Evolutionary conservation across 805 yeast species (phyloP), one percentile per base, ranked within the genome.

Genomic region (Scheffersomyces coipomensis): DNA sequence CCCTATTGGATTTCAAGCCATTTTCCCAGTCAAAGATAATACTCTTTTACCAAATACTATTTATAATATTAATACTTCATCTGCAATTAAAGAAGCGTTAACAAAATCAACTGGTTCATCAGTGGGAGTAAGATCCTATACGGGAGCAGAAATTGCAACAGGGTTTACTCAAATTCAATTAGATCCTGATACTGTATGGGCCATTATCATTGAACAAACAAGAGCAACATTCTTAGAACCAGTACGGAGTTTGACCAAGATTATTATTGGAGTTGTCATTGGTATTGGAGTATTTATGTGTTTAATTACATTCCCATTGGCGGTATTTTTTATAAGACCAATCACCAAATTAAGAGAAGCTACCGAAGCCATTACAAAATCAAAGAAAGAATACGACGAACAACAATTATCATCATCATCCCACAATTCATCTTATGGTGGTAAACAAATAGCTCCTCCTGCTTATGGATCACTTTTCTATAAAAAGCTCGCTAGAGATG

Each of bases 251-350:
- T 62, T 89, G 29, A 73, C 82, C 1, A 78, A 78, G 46, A 83
- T 89, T 35, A 83, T 87, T 43, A 73, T 82, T 33, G 95, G 93
- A 4, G 83, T 86, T 1, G 88, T 86, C 18, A 66, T 89, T 27
- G 95, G 86, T 1, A 78, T 85, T 16, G 93, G 93, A 3, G 86
- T 68, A 1, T 75, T 84, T 45, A 79, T 88, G 70, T 79, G 86
- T 47, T 44, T 86, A 1, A 56, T 86, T n/a, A 87, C 96, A 1
- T 76, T 88, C 56, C 90, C 93, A 4, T 60, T 89, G 38, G 88
- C 96, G 0, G 88, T 86, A 43, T 85, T 81, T 70, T 88, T 90
- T 25, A 90, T 88, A 5, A 64, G 85, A 46, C 97, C 97, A 0
- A 88, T 89, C 42, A 75, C 87, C 31, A 75, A 81, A 42, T 68